Evolutionary conservation across 1,284 basidiomycete genomes (phyloP).

Genomic region (Coniophora puteana): DNA sequence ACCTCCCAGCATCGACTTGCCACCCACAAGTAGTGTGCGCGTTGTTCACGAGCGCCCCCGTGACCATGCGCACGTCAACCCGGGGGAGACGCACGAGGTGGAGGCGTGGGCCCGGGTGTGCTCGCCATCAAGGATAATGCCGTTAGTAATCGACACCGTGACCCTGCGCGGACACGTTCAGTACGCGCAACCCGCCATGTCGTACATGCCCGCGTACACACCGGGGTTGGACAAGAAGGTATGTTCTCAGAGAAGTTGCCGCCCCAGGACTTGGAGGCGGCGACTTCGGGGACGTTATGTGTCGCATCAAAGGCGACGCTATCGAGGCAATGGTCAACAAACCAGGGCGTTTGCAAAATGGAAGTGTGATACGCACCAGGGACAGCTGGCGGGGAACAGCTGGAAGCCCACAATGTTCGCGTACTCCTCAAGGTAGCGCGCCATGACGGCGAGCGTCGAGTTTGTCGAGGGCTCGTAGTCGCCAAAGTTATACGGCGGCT

Average conservation of each 20-base stretch:
- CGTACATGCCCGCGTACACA: too few relatives aligned
- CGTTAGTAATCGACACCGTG: too few relatives aligned
- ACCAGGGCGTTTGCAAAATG: too few relatives aligned
- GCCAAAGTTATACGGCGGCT: constrained; percentile 45
- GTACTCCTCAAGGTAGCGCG: constrained; percentile 50
- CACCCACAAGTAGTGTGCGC: constrained; percentile 38
- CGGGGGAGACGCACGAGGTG: constrained; percentile 47
- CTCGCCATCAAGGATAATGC: constrained; percentile 24
- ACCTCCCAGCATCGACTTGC: constrained; percentile 44
- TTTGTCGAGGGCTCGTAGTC: constrained; percentile 27
- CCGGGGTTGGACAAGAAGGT: too few relatives aligned
- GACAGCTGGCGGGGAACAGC: constrained; percentile 40
- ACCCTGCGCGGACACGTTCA: constrained; percentile 56
- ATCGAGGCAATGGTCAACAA: background rate
- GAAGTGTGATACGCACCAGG: constrained; percentile 16
- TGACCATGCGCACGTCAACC: constrained; percentile 38
- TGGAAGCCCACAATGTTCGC: constrained; percentile 49
- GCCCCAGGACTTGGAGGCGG: constrained; percentile 44
- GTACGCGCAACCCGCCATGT: too few relatives aligned
- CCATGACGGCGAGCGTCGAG: constrained; percentile 46
- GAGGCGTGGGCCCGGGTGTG: constrained; percentile 31
- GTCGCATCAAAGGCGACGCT: constrained; percentile 49
- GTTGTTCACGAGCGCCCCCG: constrained; percentile 55
- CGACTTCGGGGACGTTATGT: constrained; percentile 41
- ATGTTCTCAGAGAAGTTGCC: constrained; percentile 45